phyloP scores from a whole-genome alignment of 192 early-diverging fungal species.

The Funneliformis mosseae region DNA sequence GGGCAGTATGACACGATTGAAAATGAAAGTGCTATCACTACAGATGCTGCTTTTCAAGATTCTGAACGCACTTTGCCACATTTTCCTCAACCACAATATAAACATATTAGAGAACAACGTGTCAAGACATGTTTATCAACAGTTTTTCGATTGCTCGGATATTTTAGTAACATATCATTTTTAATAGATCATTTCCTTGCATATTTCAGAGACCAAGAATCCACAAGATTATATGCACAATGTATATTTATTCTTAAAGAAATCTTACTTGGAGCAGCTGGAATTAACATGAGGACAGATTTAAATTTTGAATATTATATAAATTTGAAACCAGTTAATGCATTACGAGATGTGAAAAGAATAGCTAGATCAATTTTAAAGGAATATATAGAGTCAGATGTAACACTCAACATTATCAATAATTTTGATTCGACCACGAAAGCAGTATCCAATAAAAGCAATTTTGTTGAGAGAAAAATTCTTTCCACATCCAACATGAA shows the following conservation, averaged over 20 bases:
- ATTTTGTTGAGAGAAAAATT: not conserved
- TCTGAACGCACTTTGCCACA: not conserved
- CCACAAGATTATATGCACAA: slow-evolving; percentile 33
- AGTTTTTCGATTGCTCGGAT: slow-evolving; percentile 39
- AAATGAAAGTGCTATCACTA: not conserved
- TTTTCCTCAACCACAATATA: slow-evolving; percentile 39
- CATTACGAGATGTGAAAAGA: slow-evolving; percentile 16
- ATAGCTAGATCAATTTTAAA: slow-evolving; percentile 31
- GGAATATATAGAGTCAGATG: slow-evolving; percentile 31
- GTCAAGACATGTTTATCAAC: slow-evolving; percentile 22
- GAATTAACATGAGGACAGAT: not conserved
- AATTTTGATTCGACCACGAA: not conserved
- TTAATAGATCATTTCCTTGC: slow-evolving; percentile 43
- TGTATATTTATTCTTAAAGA: slow-evolving; percentile 41
- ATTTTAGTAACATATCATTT: slow-evolving; percentile 32
- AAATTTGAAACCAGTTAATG: not conserved
- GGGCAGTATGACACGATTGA: slow-evolving; percentile 28
- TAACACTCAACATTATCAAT: not conserved
- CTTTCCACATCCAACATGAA: not conserved
- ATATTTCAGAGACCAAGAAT: slow-evolving; percentile 28
- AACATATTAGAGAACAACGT: slow-evolving; percentile 35
- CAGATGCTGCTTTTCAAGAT: not conserved
- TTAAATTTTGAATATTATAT: not conserved
- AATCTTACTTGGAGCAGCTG: slow-evolving; percentile 38
- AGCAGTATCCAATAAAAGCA: not conserved